These are phyloP conservation scores for Apophysomyces trapeziformis DNA, from an alignment of 371 early-diverging fungal genomes.

Conservation along the genomic window DNA sequence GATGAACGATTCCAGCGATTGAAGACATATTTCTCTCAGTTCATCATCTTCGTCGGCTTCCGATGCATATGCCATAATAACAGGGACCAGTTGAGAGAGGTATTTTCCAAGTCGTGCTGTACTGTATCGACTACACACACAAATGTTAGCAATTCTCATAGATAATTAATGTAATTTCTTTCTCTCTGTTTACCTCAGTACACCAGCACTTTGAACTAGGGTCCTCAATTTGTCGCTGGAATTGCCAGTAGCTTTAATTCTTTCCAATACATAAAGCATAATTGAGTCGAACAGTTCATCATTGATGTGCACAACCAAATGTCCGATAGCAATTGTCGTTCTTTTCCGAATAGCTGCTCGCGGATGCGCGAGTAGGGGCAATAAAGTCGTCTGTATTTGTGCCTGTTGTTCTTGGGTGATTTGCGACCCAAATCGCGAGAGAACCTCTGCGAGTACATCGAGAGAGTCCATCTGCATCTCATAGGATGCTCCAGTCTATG, in stretches of 20 bases:
- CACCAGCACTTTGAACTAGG: slow-evolving; percentile 72
- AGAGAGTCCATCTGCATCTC: slow-evolving; percentile 84
- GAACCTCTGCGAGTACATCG: slow-evolving; percentile 84
- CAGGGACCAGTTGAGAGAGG: slow-evolving; percentile 68
- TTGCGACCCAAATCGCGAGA: slow-evolving; percentile 75
- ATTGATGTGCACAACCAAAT: slow-evolving; percentile 69
- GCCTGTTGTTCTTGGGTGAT: slow-evolving; percentile 56
- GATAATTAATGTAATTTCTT: background rate
- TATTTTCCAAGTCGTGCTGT: slow-evolving; percentile 72
- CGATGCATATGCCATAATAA: slow-evolving; percentile 58
- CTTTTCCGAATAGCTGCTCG: slow-evolving; percentile 87
- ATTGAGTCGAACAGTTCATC: slow-evolving; percentile 76
- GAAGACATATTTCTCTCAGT: slow-evolving; percentile 83
- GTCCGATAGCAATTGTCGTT: slow-evolving; percentile 76
- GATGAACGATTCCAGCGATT: slow-evolving; percentile 84
- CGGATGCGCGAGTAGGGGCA: slow-evolving; percentile 70
- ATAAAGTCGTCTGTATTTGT: slow-evolving; percentile 66
- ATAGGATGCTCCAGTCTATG: slow-evolving; percentile 54
- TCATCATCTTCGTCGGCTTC: slow-evolving; percentile 81
- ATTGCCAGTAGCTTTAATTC: slow-evolving; percentile 44
- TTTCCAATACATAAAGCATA: slow-evolving; percentile 39
- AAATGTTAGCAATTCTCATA: background rate
- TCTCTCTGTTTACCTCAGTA: slow-evolving; percentile 60
- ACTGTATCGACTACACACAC: slow-evolving; percentile 68
- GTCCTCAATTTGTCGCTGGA: slow-evolving; percentile 73